Evolutionary conservation across 352 stramenopile species (phyloP).

Genomic region (Phytophthora foliorum): DNA sequence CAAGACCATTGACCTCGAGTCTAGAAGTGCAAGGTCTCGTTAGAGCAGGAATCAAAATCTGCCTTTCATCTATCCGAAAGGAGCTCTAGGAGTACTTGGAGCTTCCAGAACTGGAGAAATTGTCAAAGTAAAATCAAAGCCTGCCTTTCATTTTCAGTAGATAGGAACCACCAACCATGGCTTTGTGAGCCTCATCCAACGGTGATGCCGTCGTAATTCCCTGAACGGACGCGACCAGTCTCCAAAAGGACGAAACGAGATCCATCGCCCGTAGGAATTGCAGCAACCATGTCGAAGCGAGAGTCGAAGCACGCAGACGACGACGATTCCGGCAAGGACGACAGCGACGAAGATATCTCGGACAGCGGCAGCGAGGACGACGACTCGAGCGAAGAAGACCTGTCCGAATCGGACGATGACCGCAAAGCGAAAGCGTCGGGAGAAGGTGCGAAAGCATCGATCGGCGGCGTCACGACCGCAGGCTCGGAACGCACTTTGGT

Average conservation of each 20-base stretch:
- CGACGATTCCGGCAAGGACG: constrained; percentile 56
- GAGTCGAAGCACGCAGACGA: constrained; percentile 71
- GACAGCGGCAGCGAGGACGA: constrained; percentile 47
- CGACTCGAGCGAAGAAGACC: constrained; percentile 75
- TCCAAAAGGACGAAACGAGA: constrained; percentile 22
- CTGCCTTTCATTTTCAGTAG: no score
- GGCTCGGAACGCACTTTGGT: constrained; percentile 62
- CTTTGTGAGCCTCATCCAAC: no score
- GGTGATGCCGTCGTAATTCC: no score
- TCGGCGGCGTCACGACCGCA: constrained; percentile 18
- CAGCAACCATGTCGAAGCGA: constrained; percentile 61
- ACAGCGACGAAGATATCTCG: constrained; percentile 67
- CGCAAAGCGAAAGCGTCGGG: constrained; percentile 30
- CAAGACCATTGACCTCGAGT: no score
- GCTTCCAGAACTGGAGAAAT: no score
- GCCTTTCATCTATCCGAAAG: no score
- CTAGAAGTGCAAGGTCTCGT: constrained; percentile 1
- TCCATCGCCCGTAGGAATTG: constrained; percentile 6
- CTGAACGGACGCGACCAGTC: constrained; percentile 34
- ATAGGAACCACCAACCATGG: no score
- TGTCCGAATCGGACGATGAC: constrained; percentile 75
- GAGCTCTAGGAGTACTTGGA: no score
- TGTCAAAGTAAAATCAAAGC: no score
- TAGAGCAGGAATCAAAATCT: background rate
- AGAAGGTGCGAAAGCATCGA: background rate